These are phyloP conservation scores for Rhizopogon vinicolor DNA, from an alignment of 768 basidiomycete genomes.

Conservation along the genomic window DNA sequence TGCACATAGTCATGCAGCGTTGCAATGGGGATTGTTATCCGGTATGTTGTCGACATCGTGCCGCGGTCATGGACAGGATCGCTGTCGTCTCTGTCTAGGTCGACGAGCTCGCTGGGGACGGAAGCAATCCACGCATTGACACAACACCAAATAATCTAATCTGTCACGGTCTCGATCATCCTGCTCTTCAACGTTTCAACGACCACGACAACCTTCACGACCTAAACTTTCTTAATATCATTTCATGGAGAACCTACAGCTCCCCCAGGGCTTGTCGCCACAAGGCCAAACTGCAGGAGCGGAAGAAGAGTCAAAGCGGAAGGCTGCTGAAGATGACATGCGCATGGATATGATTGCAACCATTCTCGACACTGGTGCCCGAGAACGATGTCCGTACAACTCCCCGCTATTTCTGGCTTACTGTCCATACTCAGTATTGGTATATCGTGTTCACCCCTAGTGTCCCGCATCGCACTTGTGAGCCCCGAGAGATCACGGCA, in stretches of 20 bases:
- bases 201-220: neutral
- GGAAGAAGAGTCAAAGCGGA: constrained; percentile 51
- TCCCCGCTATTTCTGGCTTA: neutral
- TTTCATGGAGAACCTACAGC: constrained; percentile 21
- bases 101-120: neutral
- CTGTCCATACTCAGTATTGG: neutral
- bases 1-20: constrained; percentile 21
- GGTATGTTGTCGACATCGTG: constrained; percentile 17
- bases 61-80: neutral
- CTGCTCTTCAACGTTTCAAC: neutral
- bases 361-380: constrained; percentile 70
- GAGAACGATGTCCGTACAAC: constrained; percentile 64
- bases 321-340: constrained; percentile 69
- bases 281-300: constrained; percentile 36
- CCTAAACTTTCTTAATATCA: neutral
- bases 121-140: neutral
- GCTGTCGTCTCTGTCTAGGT: neutral
- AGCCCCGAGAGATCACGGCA: constrained; percentile 76
- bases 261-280: constrained; percentile 23
- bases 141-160: neutral
- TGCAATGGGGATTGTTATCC: constrained; percentile 11
- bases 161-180: neutral
- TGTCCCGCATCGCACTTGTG: constrained; percentile 84
- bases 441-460: constrained; percentile 33
- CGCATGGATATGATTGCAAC: constrained; percentile 74